Base-by-base conservation (phyloP, 352 stramenopile species). In the Globisporangium yorkense region DNA sequence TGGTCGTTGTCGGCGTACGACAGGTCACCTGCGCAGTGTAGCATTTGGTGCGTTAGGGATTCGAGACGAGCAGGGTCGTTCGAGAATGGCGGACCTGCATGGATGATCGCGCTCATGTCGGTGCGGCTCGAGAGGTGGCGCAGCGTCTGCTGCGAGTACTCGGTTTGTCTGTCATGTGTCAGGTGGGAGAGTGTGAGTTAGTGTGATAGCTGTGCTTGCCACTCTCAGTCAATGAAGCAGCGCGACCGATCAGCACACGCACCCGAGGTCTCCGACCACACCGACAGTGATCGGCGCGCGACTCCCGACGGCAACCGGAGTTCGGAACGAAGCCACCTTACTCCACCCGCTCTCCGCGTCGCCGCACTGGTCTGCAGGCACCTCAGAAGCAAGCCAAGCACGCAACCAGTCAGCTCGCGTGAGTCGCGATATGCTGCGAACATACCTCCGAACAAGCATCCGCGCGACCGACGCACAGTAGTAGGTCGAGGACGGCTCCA, bases 181-280 rank as follows among this genome's bases (percentile, higher is more conserved):
- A 12, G 13, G 5, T 54, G 15, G 27, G n/a, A 6, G 18, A 8
- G 24, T 7, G 12, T 12, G 35, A 3, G 27, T 5, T 16, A 51
- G 33, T 20, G 6, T 8, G n/a, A 16, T 40, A n/a, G 5, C 7
- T 45, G 13, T 2, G 15, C 40, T 20, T 45, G 13, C 6, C 15
- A 45, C 15, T 20, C 5, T 7, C 40, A 20, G 18, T 20, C 15
- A 45, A 20, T 12, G 40, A 8, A 12, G 1, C 13, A 20, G 18
- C 4, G 40, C 0, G 15, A 12, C 37, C 37, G 37, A 41, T 9
- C 37, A 41, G 37, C 6, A 15, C 13, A 45, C 70, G 39, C 65
- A 89, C 80, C 88, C 89, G 13, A 98, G 74, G 63, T 98, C 90
- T 54, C 89, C 92, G 59, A 97, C 78, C 13, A 97, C 65, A 35